These are phyloP conservation scores for Microthyrium microscopicum DNA, from an alignment of 2,329 filamentous ascomycete genomes.

Conservation along the genomic window DNA sequence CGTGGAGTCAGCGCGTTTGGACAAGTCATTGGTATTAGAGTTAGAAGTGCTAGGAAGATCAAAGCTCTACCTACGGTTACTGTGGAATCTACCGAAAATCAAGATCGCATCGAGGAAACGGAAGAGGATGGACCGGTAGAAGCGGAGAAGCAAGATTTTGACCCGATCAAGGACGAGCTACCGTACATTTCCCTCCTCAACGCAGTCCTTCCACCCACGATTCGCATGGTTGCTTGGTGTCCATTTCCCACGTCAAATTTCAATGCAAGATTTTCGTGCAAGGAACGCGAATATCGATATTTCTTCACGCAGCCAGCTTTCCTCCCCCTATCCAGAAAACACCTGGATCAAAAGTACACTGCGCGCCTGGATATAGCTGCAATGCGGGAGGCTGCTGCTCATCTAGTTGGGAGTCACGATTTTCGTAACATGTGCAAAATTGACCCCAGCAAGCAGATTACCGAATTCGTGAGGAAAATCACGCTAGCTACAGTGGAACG, in stretches of 20 bases:
- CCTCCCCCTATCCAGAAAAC: slow-evolving; percentile 34
- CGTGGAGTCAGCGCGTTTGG: slow-evolving; percentile 91
- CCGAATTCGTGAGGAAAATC: slow-evolving; percentile 64
- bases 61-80: slow-evolving; percentile 4
- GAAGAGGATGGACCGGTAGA: slow-evolving; percentile 20
- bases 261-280: slow-evolving; percentile 82
- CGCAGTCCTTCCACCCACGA: slow-evolving; percentile 72
- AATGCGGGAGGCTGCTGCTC: slow-evolving; percentile 68
- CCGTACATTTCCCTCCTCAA: slow-evolving; percentile 75
- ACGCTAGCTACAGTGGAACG: slow-evolving; percentile 66
- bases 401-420: slow-evolving; percentile 72
- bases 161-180: slow-evolving; percentile 65
- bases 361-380: slow-evolving; percentile 77
- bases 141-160: slow-evolving; percentile 28
- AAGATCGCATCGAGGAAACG: slow-evolving; percentile 6
- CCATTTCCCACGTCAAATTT: slow-evolving; percentile 64
- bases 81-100: too few species aligned
- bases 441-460: slow-evolving; percentile 76
- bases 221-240: slow-evolving; percentile 86
- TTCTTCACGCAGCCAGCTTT: slow-evolving; percentile 95
- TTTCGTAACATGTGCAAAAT: slow-evolving; percentile 97
- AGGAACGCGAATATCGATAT: slow-evolving; percentile 82
- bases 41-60: slow-evolving; percentile 67
- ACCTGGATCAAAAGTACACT: slow-evolving; percentile 23
- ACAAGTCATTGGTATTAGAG: slow-evolving; percentile 71